A percentile compares a stretch with the other conserved stretches of the same genome.
phyloP scores from a whole-genome alignment of 257 asterid genomes.

The Ocimum tenuiflorum region DNA sequence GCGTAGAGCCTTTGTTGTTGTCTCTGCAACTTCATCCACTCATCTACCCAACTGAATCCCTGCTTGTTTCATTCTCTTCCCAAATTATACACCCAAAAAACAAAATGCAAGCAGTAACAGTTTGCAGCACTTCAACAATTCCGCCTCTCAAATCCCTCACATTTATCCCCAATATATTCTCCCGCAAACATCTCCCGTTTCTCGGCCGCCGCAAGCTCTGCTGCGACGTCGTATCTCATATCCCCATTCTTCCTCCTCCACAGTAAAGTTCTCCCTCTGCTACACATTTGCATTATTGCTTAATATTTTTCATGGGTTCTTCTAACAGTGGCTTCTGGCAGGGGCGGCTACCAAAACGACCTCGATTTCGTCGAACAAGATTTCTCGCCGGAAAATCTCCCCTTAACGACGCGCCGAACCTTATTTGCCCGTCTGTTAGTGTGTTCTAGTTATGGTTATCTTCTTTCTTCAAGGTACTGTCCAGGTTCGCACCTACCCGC shows the following conservation, averaged over 20 bases:
- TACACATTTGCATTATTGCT: neutral
- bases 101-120: slow-evolving; percentile 31
- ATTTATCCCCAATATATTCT: slow-evolving; percentile 10
- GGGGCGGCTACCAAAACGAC: slow-evolving; percentile 30
- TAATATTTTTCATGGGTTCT: neutral
- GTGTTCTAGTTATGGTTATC: slow-evolving; percentile 35
- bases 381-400: slow-evolving; percentile 27
- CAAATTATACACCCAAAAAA: too few species aligned
- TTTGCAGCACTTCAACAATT: slow-evolving; percentile 22
- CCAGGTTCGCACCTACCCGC: slow-evolving; percentile 56
- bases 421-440: slow-evolving; percentile 48
- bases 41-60: slow-evolving; percentile 7
- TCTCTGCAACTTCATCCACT: slow-evolving; percentile 26
- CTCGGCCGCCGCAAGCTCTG: slow-evolving; percentile 82
- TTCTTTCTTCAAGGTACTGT: slow-evolving; percentile 69
- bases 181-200: slow-evolving; percentile 24
- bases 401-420: slow-evolving; percentile 47
- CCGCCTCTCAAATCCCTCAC: slow-evolving; percentile 27
- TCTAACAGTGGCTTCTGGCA: slow-evolving; percentile 8
- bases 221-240: slow-evolving; percentile 44
- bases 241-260: slow-evolving; percentile 28
- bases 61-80: neutral
- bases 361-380: slow-evolving; percentile 9
- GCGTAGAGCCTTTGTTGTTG: neutral
- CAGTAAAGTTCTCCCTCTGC: slow-evolving; percentile 24